Evolutionary conservation across 306 rosid genomes (phyloP).

Genomic region (Astragalus membranaceus): DNA sequence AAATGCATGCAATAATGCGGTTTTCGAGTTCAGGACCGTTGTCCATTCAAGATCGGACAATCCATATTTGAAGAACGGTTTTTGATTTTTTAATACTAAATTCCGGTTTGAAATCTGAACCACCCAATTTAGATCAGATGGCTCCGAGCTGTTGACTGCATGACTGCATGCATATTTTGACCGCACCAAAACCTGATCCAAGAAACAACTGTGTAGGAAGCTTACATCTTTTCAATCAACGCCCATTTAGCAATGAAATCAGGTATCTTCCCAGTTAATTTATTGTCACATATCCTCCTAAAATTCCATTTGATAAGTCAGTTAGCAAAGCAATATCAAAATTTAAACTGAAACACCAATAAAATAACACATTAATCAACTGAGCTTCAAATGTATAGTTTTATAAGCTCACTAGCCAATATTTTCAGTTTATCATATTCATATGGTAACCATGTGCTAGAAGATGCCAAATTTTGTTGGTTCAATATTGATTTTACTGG

Average conservation of each 20-base stretch:
- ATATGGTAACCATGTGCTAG: not conserved
- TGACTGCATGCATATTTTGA: too few relatives aligned
- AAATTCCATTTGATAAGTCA: conserved; percentile 23
- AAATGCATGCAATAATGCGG: too few relatives aligned
- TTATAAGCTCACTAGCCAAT: not conserved
- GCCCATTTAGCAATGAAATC: conserved; percentile 68
- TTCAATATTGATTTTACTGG: not conserved
- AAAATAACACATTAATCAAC: too few relatives aligned
- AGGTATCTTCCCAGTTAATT: conserved; percentile 71
- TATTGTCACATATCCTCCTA: conserved; percentile 84
- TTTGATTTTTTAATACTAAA: too few relatives aligned
- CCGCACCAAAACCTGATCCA: too few relatives aligned
- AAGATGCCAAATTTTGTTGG: conserved; percentile 2
- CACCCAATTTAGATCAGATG: too few relatives aligned
- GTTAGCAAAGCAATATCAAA: not conserved
- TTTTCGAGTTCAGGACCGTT: too few relatives aligned
- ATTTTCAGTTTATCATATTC: not conserved
- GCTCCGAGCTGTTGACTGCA: too few relatives aligned
- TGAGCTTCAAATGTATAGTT: not conserved
- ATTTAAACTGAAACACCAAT: too few relatives aligned
- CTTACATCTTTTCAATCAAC: conserved; percentile 71
- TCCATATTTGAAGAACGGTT: too few relatives aligned
- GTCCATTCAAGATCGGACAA: too few relatives aligned
- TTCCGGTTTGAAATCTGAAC: not conserved
- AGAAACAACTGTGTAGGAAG: conserved; percentile 2